Base-by-base conservation (phyloP, 495 filamentous ascomycete genomes). In the Hypoxylon trugodes region DNA sequence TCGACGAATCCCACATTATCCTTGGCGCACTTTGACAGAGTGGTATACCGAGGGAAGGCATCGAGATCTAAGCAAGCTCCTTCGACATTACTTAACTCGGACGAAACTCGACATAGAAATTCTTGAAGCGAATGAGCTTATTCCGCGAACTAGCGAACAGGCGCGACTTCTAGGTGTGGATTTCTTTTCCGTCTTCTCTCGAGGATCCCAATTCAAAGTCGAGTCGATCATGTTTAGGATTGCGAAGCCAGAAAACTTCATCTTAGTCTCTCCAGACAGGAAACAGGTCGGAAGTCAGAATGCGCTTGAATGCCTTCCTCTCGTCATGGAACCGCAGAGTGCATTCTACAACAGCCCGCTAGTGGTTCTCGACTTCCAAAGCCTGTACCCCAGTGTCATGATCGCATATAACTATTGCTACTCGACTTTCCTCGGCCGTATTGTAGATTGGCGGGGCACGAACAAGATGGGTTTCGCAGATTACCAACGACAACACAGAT, bases 331-430 rank as follows among this genome's bases (percentile, higher is more conserved):
- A 68, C 95, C 95, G 1, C 92, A 95, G 70, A 97, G 94, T 52
- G 89, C 87, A 26, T 98, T 98, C 68, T 98, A 98, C 72, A 91
- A 80, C 24, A 94, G 90, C 57, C 95, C 95, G 0, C 70, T 98
- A 9, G 69, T 98, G 8, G 95, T 98, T 0, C 80, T 98, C 8
- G 95, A 98, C 75, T 98, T 98, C 63, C 96, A 98, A 72, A 95
- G 90, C 22, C 80, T 98, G 19, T 98, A 98, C 69, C 95, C 95
- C 2, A 96, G 92, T 69, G 87, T 98, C 42, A 98, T 98, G 93
- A 97, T 98, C 66, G 95, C 95, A 0, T 97, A 98, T 76, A 98
- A 98, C 71, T 97, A 97, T 76, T 98, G 95, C 78, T 98, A 98
- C 73, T 98, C 95, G 0, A 98, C 95, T 0, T 98, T 92, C 62